phyloP scores from a whole-genome alignment of 352 stramenopile genomes.

The Phytophthora ramorum region DNA sequence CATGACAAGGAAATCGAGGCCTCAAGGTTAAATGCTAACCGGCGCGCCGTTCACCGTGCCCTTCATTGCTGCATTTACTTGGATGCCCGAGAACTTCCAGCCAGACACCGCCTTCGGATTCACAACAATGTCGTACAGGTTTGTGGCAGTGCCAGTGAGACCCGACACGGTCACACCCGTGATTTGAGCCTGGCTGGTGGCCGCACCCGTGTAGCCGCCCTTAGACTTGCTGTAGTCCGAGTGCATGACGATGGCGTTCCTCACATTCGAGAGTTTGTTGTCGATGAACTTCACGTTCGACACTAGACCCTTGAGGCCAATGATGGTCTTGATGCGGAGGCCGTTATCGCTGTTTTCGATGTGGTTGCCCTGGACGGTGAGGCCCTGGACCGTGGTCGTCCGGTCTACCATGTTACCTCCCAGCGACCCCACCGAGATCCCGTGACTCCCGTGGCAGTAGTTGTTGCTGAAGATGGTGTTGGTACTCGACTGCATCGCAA shows the following conservation, averaged over 20 bases:
- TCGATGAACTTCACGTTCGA: conserved; percentile 18
- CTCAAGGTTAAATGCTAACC: too few species aligned
- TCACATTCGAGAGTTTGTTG: conserved; percentile 12
- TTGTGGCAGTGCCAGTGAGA: conserved; percentile 34
- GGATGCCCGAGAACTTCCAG: conserved; percentile 28
- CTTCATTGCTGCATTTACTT: conserved; percentile 11
- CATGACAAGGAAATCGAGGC: too few species aligned
- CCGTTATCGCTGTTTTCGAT: conserved; percentile 35
- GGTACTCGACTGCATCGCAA: conserved; percentile 6
- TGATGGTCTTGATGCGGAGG: conserved; percentile 34
- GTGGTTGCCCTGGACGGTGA: conserved; percentile 30
- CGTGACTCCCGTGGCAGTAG: conserved; percentile 27
- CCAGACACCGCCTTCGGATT: conserved; percentile 31
- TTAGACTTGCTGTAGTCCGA: conserved; percentile 47
- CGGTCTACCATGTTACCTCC: conserved; percentile 30
- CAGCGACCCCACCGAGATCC: conserved; percentile 45
- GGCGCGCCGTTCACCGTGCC: conserved; percentile 1
- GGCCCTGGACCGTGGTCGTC: conserved; percentile 31
- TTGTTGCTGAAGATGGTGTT: conserved; percentile 22
- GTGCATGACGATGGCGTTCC: conserved; percentile 15
- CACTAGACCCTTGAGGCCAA: conserved; percentile 23
- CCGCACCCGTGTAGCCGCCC: conserved; percentile 28
- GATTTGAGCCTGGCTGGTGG: conserved; percentile 39
- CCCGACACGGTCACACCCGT: conserved; percentile 30
- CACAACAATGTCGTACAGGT: conserved; percentile 43